phyloP scores from a whole-genome alignment of 192 early-diverging fungal genomes.

The Coemansia furcata region DNA sequence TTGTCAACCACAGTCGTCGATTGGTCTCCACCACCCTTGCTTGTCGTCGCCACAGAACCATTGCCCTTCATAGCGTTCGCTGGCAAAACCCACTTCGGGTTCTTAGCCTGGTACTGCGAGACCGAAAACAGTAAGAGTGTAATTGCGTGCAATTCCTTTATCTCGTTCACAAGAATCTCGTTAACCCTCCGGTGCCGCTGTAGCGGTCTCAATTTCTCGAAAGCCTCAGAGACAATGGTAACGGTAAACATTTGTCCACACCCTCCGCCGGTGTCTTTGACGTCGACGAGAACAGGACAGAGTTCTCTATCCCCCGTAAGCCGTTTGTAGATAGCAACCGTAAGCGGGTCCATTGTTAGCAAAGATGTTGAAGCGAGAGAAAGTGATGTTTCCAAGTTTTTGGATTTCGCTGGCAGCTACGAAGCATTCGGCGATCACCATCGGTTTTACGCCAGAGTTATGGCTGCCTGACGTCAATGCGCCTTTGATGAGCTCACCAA shows the following conservation, averaged over 20 bases:
- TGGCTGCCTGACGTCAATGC: not conserved
- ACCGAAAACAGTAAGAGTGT: constrained; percentile 1
- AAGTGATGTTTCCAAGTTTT: not conserved
- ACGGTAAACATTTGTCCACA: constrained; percentile 92
- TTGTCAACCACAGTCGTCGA: not conserved
- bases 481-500: not conserved
- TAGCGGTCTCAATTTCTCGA: constrained; percentile 67
- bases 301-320: not conserved
- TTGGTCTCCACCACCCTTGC: not conserved
- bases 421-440: not conserved
- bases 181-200: constrained; percentile 87
- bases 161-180: constrained; percentile 76
- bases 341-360: constrained; percentile 9
- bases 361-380: not conserved
- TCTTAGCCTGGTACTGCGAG: not conserved
- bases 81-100: not conserved
- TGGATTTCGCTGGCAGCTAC: not conserved
- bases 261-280: constrained; percentile 57
- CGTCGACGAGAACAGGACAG: constrained; percentile 1
- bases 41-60: not conserved
- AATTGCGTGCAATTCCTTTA: constrained; percentile 77
- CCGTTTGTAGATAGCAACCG: constrained; percentile 6
- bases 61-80: not conserved
- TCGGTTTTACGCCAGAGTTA: not conserved
- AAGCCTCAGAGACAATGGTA: constrained; percentile 68